Conservation (phyloP, 352 stramenopile genomes). For the Globisporangium solare region DNA sequence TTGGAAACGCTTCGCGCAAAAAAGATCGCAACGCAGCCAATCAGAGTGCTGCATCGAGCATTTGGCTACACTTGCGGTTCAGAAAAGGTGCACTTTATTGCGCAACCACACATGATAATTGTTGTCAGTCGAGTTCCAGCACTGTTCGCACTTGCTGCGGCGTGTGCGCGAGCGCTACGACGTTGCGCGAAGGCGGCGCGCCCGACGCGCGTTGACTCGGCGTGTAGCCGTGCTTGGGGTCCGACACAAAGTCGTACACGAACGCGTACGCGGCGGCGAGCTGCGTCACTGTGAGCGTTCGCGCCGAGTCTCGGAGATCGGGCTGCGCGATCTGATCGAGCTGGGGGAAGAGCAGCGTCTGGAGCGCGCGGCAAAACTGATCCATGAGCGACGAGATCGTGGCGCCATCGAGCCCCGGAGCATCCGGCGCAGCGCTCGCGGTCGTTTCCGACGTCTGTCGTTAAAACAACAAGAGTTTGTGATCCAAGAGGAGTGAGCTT, state of each 20-base stretch:
- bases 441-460: background rate
- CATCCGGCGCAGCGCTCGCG: conserved; percentile 1
- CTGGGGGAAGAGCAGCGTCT: conserved; percentile 45
- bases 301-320: conserved; percentile 36
- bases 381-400: conserved; percentile 52
- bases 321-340: conserved; percentile 53
- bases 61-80: no score
- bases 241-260: conserved; percentile 57
- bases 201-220: conserved; percentile 9
- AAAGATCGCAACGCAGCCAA: no score
- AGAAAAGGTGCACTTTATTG: no score
- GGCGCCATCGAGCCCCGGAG: conserved; percentile 32
- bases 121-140: conserved; percentile 60
- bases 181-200: conserved; percentile 13
- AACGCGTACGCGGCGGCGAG: conserved; percentile 46
- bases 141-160: conserved; percentile 57
- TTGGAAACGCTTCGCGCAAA: no score
- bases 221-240: conserved; percentile 36
- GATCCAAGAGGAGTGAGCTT: background rate
- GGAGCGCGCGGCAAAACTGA: conserved; percentile 39
- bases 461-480: background rate
- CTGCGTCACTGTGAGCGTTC: conserved; percentile 24
- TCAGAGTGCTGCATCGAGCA: no score
- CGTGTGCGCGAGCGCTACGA: conserved; percentile 46
- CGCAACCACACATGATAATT: no score